Base-by-base conservation (phyloP, 768 basidiomycete genomes). In the Guyanaporus albipodus region DNA sequence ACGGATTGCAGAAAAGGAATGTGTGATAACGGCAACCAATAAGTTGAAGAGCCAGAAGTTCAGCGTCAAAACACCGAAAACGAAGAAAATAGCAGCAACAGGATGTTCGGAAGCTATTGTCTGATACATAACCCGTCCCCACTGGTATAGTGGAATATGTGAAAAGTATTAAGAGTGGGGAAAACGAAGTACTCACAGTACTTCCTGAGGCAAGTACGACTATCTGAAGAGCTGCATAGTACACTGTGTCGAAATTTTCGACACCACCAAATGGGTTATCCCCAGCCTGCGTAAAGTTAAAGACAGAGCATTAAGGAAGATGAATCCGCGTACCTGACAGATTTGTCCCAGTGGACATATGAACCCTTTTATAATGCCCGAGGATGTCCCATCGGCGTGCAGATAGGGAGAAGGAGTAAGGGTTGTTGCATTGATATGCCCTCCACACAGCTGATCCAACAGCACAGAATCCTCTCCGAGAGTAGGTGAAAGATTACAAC, bases 21-120 rank as follows among this genome's bases (percentile, higher is more conserved):
- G 87, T 23, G 91, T 91, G 52, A 95, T 94, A n/a, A 96, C 92
- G 15, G 94, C 93, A 46, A 96, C 90, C 62, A 94, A 87, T 35
- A 96, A 67, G 62, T 93, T 92, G 73, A 94, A 85, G 48, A 95
- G 74, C 90, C 90, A 91, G 63, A 96, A 91, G 66, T 97, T 95
- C 56, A 97, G 75, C 19, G 96, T 77, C 53, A 98, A 70, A 50
- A 97, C 72, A 44, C 83, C 84, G 24, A 82, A 68, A 50, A 97
- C 84, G 71, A 90, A 96, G 70, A 90, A 97, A 48, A 93, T 72
- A 52, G 79, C 85, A 1, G 91, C 89, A n/a, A 85, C 69, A 61
- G 87, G 89, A 67, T 85, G 94, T 60, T 98, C 95, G 0, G 93
- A 74, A 57, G 91, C 89, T 61, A 96, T 87, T 73, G 88, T 84